phyloP scores from a whole-genome alignment of 345 rosid species.

The Pseudoturritis turrita region DNA sequence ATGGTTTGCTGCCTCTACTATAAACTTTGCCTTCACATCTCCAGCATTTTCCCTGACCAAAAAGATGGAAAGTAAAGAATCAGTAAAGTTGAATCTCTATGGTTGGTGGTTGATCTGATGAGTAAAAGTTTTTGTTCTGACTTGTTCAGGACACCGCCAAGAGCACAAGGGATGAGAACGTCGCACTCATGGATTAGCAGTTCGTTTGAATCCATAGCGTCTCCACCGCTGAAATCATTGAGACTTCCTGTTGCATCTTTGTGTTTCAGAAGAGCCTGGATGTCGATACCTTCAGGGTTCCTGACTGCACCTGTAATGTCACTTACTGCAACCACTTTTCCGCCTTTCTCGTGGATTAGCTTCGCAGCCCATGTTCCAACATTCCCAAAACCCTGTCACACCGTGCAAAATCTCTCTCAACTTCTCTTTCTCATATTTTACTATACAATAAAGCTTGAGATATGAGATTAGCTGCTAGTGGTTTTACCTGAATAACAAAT shows the following conservation, averaged over 20 bases:
- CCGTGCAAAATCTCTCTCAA: background rate
- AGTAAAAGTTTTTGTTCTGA: conserved; percentile 17
- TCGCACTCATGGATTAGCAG: conserved; percentile 89
- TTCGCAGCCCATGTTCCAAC: conserved; percentile 95
- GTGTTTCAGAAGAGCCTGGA: conserved; percentile 52
- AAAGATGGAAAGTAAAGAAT: background rate
- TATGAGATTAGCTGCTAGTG: background rate
- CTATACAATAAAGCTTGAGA: background rate
- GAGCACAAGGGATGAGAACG: conserved; percentile 93
- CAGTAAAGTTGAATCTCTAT: background rate
- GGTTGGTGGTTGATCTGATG: background rate
- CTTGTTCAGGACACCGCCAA: conserved; percentile 96
- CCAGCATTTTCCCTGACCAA: conserved; percentile 79
- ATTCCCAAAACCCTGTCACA: conserved; percentile 84
- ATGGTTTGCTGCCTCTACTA: conserved; percentile 96
- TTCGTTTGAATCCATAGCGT: conserved; percentile 57
- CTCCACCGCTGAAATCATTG: conserved; percentile 66
- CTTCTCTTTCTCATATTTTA: background rate
- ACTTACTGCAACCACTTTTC: conserved; percentile 87
- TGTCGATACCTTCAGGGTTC: conserved; percentile 75
- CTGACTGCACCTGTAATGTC: conserved; percentile 91
- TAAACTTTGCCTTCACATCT: conserved; percentile 90
- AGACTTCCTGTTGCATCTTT: conserved; percentile 62
- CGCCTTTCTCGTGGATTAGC: conserved; percentile 86
- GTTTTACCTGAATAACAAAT: conserved; percentile 79